Conservation (phyloP, 2,329 filamentous ascomycete genomes). For the Monosporascus sp. region DNA sequence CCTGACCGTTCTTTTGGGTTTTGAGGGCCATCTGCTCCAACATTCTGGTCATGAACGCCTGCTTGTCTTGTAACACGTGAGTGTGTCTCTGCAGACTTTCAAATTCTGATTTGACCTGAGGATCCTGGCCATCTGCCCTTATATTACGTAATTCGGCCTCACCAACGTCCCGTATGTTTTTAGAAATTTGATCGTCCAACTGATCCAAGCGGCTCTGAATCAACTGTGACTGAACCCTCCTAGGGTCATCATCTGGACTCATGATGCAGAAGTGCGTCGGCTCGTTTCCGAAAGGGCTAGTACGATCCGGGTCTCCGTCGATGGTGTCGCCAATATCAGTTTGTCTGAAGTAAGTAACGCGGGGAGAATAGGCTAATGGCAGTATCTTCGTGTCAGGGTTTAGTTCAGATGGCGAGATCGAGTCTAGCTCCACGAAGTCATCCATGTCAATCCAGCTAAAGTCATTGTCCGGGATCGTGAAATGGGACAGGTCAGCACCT, state of each 20-base stretch:
- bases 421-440: constrained; percentile 96
- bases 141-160: constrained; percentile 68
- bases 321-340: constrained; percentile 84
- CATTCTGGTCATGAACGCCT: constrained; percentile 54
- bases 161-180: constrained; percentile 66
- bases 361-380: constrained; percentile 85
- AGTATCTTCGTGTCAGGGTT: constrained; percentile 93
- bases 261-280: constrained; percentile 94
- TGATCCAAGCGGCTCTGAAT: constrained; percentile 76
- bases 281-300: constrained; percentile 88
- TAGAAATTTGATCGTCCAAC: constrained; percentile 70
- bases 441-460: constrained; percentile 99
- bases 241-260: constrained; percentile 83
- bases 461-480: constrained; percentile 93
- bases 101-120: constrained; percentile 50
- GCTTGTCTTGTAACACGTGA: constrained; percentile 52
- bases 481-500: constrained; percentile 72
- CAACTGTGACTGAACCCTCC: constrained; percentile 79
- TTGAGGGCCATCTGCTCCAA: constrained; percentile 42
- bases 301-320: constrained; percentile 72
- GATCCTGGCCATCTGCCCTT: constrained; percentile 44
- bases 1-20: constrained; percentile 24
- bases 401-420: constrained; percentile 84
- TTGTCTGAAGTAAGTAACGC: constrained; percentile 94
- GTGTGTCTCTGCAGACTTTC: constrained; percentile 55